Conservation (phyloP, 495 filamentous ascomycete genomes). For the Penicillium nucicola region DNA sequence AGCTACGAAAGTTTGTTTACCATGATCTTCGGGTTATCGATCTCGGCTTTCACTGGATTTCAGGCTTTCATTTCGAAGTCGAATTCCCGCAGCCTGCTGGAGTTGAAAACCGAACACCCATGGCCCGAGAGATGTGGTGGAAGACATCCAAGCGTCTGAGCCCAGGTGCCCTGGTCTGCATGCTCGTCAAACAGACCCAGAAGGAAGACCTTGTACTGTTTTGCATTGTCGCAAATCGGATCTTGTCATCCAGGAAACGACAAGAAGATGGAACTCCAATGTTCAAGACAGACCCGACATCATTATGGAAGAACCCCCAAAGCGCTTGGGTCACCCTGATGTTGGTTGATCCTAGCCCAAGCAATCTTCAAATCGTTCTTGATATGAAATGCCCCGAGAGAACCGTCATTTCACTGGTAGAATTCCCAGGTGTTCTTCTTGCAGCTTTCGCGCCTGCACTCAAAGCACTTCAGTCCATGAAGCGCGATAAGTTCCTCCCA, state of each 20-base stretch:
- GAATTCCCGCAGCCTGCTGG: constrained; percentile 54
- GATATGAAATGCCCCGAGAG: neutral
- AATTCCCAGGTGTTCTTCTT: constrained; percentile 69
- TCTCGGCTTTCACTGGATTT: constrained; percentile 41
- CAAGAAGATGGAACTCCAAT: neutral
- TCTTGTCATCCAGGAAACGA: neutral
- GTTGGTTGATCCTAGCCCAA: neutral
- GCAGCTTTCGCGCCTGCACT: constrained; percentile 65
- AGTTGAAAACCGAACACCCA: constrained; percentile 21
- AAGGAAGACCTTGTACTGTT: neutral
- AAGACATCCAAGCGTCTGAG: constrained; percentile 51
- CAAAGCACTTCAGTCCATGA: constrained; percentile 61
- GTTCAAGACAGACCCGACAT: neutral
- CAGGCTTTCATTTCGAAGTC: constrained; percentile 53
- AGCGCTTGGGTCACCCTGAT: neutral
- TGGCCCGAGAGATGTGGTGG: constrained; percentile 60
- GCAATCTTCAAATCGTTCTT: neutral
- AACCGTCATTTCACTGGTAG: constrained; percentile 47
- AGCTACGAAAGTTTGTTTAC: constrained; percentile 37
- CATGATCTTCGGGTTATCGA: constrained; percentile 28
- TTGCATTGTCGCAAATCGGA: neutral
- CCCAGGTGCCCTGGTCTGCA: constrained; percentile 56
- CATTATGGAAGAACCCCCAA: neutral
- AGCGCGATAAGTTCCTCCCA: constrained; percentile 4
- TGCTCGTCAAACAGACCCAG: constrained; percentile 29